phyloP scores from a whole-genome alignment of 1,139 yeast species.

The Sugiyamaella pinicola region DNA sequence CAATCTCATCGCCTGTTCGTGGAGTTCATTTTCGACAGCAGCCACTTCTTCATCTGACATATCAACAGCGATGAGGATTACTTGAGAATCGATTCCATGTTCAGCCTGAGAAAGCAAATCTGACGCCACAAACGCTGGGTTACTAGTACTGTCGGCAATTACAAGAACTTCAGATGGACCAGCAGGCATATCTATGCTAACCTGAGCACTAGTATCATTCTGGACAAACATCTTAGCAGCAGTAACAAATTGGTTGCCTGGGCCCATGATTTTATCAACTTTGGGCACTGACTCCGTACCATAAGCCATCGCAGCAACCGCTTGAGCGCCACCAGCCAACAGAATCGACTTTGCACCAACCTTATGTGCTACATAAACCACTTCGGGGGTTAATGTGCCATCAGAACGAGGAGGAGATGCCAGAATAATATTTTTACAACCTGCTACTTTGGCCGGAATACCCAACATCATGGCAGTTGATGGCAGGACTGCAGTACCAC shows the following conservation, averaged over 20 bases:
- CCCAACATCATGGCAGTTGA: slow-evolving; percentile 98
- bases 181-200: slow-evolving; percentile 99
- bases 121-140: slow-evolving; percentile 93
- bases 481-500: slow-evolving; percentile 98
- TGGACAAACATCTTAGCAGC: slow-evolving; percentile 98
- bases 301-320: slow-evolving; percentile 97
- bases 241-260: slow-evolving; percentile 98
- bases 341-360: slow-evolving; percentile 89
- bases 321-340: slow-evolving; percentile 99
- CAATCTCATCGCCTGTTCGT: slow-evolving; percentile 76
- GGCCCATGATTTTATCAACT: slow-evolving; percentile 96
- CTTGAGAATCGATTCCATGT: slow-evolving; percentile 98
- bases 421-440: slow-evolving; percentile 87
- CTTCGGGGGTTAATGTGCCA: slow-evolving; percentile 94
- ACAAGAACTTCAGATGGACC: slow-evolving; percentile 98
- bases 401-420: slow-evolving; percentile 98
- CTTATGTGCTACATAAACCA: slow-evolving; percentile 94
- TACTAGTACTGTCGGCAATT: slow-evolving; percentile 82
- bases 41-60: slow-evolving; percentile 60
- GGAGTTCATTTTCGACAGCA: slow-evolving; percentile 78
- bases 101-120: slow-evolving; percentile 97
- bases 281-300: slow-evolving; percentile 92
- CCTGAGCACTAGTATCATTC: slow-evolving; percentile 91
- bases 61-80: slow-evolving; percentile 80
- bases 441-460: slow-evolving; percentile 98